These are phyloP conservation scores for Lentinula sp. DNA, from an alignment of 768 basidiomycete genomes.

Conservation along the genomic window DNA sequence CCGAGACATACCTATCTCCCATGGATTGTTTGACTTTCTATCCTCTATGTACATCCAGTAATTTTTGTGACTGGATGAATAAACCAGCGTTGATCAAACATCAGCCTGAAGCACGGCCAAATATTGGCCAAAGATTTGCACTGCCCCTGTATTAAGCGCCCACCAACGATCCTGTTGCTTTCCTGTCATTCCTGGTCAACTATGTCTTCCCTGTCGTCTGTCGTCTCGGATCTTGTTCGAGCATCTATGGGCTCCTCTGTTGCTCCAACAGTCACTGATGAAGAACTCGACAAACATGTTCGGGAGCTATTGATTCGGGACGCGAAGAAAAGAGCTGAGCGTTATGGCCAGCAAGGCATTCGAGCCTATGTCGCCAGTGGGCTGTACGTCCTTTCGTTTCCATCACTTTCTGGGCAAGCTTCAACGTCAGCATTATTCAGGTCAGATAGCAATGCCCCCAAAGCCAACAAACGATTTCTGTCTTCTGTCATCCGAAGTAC, in stretches of 20 bases:
- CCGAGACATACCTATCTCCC: no score
- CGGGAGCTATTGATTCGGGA: slow-evolving; percentile 89
- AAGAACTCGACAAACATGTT: slow-evolving; percentile 87
- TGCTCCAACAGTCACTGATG: slow-evolving; percentile 56
- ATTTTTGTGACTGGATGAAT: no score
- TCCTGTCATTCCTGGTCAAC: background rate
- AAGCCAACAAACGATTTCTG: slow-evolving; percentile 78
- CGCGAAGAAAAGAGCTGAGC: slow-evolving; percentile 86
- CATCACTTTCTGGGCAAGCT: background rate
- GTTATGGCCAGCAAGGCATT: slow-evolving; percentile 72
- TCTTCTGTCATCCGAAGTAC: slow-evolving; percentile 87
- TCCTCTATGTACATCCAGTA: no score
- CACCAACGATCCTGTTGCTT: background rate
- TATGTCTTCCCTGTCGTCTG: slow-evolving; percentile 65
- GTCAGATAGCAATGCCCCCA: slow-evolving; percentile 67
- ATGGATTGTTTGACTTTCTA: no score
- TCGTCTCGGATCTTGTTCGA: slow-evolving; percentile 74
- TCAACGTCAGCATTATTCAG: slow-evolving; percentile 23
- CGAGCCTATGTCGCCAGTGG: slow-evolving; percentile 65
- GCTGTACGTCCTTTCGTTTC: slow-evolving; percentile 27
- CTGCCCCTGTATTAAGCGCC: background rate
- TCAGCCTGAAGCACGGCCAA: no score
- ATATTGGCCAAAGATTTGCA: background rate
- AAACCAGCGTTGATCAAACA: no score
- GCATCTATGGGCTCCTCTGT: slow-evolving; percentile 72